Evolutionary conservation across 148 eudicot genomes (phyloP).

Genomic region (Beta vulgaris): DNA sequence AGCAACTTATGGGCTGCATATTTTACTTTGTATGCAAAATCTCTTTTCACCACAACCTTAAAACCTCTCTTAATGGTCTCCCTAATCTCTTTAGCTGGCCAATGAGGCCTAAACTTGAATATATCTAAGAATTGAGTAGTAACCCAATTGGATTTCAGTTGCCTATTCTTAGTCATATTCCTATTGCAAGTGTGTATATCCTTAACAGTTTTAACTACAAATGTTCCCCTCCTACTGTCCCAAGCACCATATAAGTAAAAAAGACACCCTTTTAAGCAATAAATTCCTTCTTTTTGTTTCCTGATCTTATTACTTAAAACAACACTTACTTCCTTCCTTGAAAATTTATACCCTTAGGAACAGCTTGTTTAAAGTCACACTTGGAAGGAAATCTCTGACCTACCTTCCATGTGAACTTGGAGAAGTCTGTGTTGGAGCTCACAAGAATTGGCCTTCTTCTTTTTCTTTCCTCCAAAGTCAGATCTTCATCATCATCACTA

Average conservation of each 20-base stretch:
- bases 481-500: not conserved
- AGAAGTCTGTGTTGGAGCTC: not conserved
- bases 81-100: no score
- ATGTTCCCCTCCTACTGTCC: not conserved
- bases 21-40: not conserved
- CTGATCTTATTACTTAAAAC: not conserved
- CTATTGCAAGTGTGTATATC: not conserved
- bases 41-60: not conserved
- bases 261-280: not conserved
- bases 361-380: not conserved
- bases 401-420: not conserved
- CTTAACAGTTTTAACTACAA: not conserved
- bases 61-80: not conserved
- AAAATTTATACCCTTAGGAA: not conserved
- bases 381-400: not conserved
- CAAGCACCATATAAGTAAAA: not conserved
- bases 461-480: not conserved
- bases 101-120: slow-evolving; percentile 5
- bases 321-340: not conserved
- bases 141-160: not conserved
- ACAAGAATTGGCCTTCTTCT: not conserved
- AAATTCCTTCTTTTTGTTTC: not conserved
- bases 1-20: not conserved
- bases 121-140: not conserved
- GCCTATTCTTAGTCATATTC: not conserved